Evolutionary conservation across 2,329 filamentous ascomycete species (phyloP).

Genomic region (Fusarium buxicola): DNA sequence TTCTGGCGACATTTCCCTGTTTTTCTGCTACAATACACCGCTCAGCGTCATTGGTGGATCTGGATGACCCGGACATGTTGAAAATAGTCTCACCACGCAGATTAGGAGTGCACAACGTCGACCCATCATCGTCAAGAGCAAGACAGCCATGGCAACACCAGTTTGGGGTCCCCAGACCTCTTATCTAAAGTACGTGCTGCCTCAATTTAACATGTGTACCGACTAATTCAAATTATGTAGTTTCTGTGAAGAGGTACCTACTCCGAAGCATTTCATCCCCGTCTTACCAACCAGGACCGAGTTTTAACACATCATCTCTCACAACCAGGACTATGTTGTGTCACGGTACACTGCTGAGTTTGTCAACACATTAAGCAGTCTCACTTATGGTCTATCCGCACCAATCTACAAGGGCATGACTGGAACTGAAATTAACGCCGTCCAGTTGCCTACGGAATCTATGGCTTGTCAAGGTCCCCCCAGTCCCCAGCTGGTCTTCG

Average conservation of each 20-base stretch:
- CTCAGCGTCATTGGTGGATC: not conserved
- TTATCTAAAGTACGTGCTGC: conserved; percentile 45
- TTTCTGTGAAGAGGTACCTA: conserved; percentile 48
- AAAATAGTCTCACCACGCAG: not conserved
- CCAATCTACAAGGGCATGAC: accelerated
- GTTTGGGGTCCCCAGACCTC: conserved; percentile 50
- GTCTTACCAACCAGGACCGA: not conserved
- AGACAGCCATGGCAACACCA: conserved; percentile 23
- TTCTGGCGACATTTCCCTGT: conserved; percentile 11
- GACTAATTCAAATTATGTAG: conserved; percentile 13
- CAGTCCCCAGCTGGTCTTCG: conserved; percentile 41
- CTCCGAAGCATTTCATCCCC: not conserved
- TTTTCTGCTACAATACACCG: conserved; percentile 31
- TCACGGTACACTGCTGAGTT: conserved; percentile 59
- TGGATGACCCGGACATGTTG: not conserved
- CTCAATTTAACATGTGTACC: accelerated
- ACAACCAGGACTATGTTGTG: conserved; percentile 53
- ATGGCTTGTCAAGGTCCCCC: conserved; percentile 48
- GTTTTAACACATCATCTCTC: conserved; percentile 5
- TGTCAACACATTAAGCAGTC: conserved; percentile 58
- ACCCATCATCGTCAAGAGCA: too few relatives aligned
- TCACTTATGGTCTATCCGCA: conserved; percentile 48
- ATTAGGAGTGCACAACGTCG: not conserved
- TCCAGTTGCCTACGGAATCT: conserved; percentile 53
- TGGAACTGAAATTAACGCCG: conserved; percentile 11